Evolutionary conservation across 345 rosid species (phyloP), one percentile per base, ranked within the genome.

Genomic region (Dimocarpus longan): DNA sequence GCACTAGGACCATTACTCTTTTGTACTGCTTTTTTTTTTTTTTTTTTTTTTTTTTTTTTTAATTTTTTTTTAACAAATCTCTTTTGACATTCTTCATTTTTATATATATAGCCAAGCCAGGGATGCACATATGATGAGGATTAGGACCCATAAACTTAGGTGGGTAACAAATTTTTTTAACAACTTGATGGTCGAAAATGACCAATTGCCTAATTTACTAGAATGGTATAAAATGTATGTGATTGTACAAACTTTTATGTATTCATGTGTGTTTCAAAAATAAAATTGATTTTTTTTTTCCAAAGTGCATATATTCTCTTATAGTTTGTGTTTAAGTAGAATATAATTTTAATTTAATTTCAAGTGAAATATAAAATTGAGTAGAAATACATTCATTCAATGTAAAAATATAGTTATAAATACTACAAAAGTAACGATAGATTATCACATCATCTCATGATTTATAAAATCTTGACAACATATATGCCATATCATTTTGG

Each of bases 161-260:
- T 64, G 12, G 70, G 19, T 28, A 63, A 44, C 44, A 44, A 46
- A 26, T 63, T 74, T 63, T 62, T 69, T 64, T 63, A 74, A 74
- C 62, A 74, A 46, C 44, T 46, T 19, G n/a, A 75, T 75, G 21
- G 10, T 48, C 65, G 70, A 75, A 24, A 18, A 12, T 37, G 78
- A 66, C 71, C 64, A 75, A 6, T 37, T 32, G n/a, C 46, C 46
- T 65, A 43, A 72, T 56, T 7, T 18, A 42, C 71, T 22, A 10
- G 11, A 39, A 39, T 9, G 15, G 50, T 18, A n/a, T 42, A 68
- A 40, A 18, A 39, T 40, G 11, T 69, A 4, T 8, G 28, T 18
- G 8, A 9, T 52, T 71, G 16, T 48, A 71, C 15, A 16, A 71
- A 16, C 11, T 37, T 7, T 24, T 54, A 32, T 54, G 15, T 19